Conservation (phyloP, 495 filamentous ascomycete species). For the Trichocladium antarcticum region DNA sequence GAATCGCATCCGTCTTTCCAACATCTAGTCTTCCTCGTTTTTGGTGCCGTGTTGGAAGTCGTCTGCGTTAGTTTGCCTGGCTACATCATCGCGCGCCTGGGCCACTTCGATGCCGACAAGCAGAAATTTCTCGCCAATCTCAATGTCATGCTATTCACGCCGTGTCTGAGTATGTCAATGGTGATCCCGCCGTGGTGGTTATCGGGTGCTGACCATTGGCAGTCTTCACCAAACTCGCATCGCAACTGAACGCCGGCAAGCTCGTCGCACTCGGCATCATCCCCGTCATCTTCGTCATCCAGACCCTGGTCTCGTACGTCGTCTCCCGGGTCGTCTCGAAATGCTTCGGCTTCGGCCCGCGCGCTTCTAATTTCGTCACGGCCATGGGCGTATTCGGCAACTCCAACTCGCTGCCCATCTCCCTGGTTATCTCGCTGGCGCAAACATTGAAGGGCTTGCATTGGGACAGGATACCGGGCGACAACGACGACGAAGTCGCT, state of each 20-base stretch:
- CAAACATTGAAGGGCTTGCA: constrained; percentile 84
- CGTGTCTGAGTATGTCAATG: constrained; percentile 80
- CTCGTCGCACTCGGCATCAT: constrained; percentile 84
- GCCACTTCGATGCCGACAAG: constrained; percentile 85
- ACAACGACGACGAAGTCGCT: constrained; percentile 90
- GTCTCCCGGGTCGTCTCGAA: constrained; percentile 59
- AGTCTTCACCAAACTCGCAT: constrained; percentile 98
- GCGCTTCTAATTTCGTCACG: constrained; percentile 82
- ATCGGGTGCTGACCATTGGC: not conserved
- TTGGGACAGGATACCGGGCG: constrained; percentile 80
- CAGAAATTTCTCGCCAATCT: constrained; percentile 95
- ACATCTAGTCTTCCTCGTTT: constrained; percentile 75
- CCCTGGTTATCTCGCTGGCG: constrained; percentile 84
- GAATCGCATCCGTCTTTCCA: constrained; percentile 51
- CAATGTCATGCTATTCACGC: constrained; percentile 89
- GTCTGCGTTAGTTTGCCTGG: constrained; percentile 90
- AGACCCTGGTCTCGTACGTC: constrained; percentile 71
- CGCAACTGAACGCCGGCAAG: constrained; percentile 83
- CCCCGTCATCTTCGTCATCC: constrained; percentile 80
- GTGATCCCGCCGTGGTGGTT: not conserved
- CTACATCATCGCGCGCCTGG: constrained; percentile 81
- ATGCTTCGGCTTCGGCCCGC: constrained; percentile 68
- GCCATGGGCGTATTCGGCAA: constrained; percentile 99
- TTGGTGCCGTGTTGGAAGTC: constrained; percentile 92
- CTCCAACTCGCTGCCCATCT: constrained; percentile 95